Base-by-base conservation (phyloP, 2,329 filamentous ascomycete species). In the Fusarium dlaminii region DNA sequence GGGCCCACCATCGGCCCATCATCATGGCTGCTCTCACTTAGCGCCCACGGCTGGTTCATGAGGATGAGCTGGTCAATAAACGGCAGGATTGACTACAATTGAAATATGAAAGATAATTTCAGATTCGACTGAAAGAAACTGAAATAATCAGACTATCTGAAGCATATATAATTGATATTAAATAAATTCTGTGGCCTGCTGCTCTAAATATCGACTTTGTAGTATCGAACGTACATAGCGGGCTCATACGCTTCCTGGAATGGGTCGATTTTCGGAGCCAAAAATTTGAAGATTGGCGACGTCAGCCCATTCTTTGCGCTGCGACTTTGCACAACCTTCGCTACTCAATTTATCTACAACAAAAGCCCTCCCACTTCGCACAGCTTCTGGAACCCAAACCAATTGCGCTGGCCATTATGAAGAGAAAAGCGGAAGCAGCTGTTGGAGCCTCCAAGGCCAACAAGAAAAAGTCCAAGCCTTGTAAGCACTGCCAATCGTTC, bases 341-440 rank as follows among this genome's bases (percentile, higher is more conserved):
- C 40, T 59, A 51, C 42, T 17, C 49, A 55, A 61, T 56, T 57
- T 52, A 56, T 69, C 52, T 56, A 24, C 45, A 27, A 45, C 51
- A 45, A 36, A 48, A 70, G 39, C 62, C 54, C 42, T 61, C 43
- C 63, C 54, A 40, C 48, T 39, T 68, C 37, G 39, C 48, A 46
- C 36, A 66, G 56, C 51, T 39, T 57, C 67, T 62, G 37, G 52
- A 29, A 67, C 37, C 40, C n/a, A 51, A 43, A 20, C 56, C 73
- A 74, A 78, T 79, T 75, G 73, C 62, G 61, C 43, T 34, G 66
- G 56, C 24, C 58, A 73, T 22, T 30, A 90, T 90, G 87, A 91
- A 91, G 83, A 87, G 89, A 83, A 91, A 91, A 81, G 88, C 89
- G 69, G 85, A 87, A 52, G 80, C 82, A 69, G 83, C 85, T 72